Base-by-base conservation (phyloP, 768 basidiomycete species). In the Suillus tomentosus region DNA sequence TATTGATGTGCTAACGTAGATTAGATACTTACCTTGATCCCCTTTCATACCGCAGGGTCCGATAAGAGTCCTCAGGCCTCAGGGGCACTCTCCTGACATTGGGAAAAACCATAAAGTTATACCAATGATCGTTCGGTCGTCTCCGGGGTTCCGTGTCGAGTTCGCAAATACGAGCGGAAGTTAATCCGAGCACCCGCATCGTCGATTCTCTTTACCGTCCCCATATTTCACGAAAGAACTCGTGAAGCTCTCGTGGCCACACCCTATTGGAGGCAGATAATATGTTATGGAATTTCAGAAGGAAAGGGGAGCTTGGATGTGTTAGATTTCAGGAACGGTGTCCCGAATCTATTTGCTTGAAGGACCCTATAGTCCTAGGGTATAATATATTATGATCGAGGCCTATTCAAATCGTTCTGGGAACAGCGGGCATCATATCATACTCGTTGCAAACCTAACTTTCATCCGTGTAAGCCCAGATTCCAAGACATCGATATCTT, bases 111-210 rank as follows among this genome's bases (percentile, higher is more conserved):
- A 31, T 3, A 19, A n/a, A 27, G 17, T 58, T 42, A 42, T 31
- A 58, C 39, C 24, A 31, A 27, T 6, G 27, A 3, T 27, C 40
- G 7, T 27, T 27, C 57, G 57, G 57, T 58, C 27, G 17, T 42
- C 40, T 40, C 57, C 57, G 57, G 27, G 19, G 40, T 17, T 58
- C 40, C 39, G 24, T 19, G 56, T 58, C 15, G 22, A 57, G 36
- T 39, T 40, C 39, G 17, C 39, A 40, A 19, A 54, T 34, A 19
- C 31, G 17, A 3, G 31, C 31, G 53, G 53, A 54, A 34, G 53
- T 31, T 10, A 53, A 31, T 17, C 15, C 9, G 14, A 24, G 24
- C 50, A 51, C 15, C 3, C 15, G 15, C 3, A 10, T 31, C 50
- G 8, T 48, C 11, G 24, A 31, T 31, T 4, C 27, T 31, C 9